Evolutionary conservation across 257 asterid genomes (phyloP).

Genomic region (Datura wrightii): DNA sequence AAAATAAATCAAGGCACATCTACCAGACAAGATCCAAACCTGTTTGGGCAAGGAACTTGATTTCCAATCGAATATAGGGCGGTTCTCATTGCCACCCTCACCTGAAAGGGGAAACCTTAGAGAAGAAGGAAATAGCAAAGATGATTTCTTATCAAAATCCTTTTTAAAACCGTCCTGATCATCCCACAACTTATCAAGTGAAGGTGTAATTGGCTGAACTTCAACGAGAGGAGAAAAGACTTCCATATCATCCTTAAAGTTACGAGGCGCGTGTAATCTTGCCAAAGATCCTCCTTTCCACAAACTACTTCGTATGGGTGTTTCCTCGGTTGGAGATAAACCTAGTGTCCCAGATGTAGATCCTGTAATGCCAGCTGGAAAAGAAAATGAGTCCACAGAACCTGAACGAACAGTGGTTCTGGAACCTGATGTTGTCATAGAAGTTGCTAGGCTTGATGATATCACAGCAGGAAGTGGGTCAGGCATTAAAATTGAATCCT

Average conservation of each 20-base stretch:
- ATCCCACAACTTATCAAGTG: conserved; percentile 81
- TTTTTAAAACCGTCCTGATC: conserved; percentile 66
- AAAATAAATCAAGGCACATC: not conserved
- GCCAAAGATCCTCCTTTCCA: conserved; percentile 67
- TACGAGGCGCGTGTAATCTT: conserved; percentile 84
- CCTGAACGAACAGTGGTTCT: conserved; percentile 67
- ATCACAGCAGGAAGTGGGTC: conserved; percentile 93
- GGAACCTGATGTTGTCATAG: conserved; percentile 63
- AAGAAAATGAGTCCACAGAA: conserved; percentile 67
- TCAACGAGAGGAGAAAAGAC: conserved; percentile 96
- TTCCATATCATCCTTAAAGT: conserved; percentile 98
- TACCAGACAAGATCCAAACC: conserved; percentile 49
- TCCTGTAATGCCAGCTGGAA: conserved; percentile 51
- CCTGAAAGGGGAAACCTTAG: conserved; percentile 74
- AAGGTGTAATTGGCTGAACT: conserved; percentile 92
- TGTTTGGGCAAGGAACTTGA: conserved; percentile 64
- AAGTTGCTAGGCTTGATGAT: conserved; percentile 61
- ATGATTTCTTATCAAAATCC: conserved; percentile 62
- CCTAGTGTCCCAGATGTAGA: conserved; percentile 54
- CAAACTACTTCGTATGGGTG: conserved; percentile 71
- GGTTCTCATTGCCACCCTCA: conserved; percentile 64
- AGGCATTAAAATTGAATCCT: conserved; percentile 94
- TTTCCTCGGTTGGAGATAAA: conserved; percentile 62
- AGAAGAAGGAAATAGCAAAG: conserved; percentile 64
- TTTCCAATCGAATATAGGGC: conserved; percentile 78